These are phyloP conservation scores for Curvularia lunata DNA, from an alignment of 2,329 filamentous ascomycete genomes.

Conservation along the genomic window DNA sequence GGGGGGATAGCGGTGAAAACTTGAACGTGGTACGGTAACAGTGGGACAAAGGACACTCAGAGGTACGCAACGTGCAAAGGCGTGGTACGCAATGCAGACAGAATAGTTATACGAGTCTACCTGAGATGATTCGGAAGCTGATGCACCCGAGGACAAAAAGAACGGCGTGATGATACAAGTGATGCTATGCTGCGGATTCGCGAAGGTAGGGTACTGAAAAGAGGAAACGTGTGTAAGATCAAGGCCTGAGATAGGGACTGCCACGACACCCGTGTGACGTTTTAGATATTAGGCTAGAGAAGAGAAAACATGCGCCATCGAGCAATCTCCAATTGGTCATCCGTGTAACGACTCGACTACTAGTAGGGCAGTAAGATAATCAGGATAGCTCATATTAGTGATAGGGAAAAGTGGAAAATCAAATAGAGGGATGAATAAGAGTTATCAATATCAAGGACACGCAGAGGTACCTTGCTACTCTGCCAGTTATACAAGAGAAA, in stretches of 20 bases:
- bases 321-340: not conserved
- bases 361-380: not conserved
- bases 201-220: not conserved
- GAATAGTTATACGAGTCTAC: conserved; percentile 5
- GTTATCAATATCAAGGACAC: no score
- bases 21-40: conserved; percentile 20
- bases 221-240: not conserved
- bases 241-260: not conserved
- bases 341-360: not conserved
- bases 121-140: not conserved
- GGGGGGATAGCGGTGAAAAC: conserved; percentile 21
- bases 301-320: not conserved
- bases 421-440: no score
- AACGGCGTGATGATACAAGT: not conserved
- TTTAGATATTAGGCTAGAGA: not conserved
- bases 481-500: no score
- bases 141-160: not conserved
- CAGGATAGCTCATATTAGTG: no score
- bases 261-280: not conserved
- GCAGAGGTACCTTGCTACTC: no score
- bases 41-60: conserved; percentile 20
- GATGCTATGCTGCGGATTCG: conserved; percentile 2
- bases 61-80: conserved; percentile 3
- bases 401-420: no score
- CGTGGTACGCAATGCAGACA: conserved; percentile 9